These are phyloP conservation scores for Thielaviopsis populi DNA, from an alignment of 2,329 filamentous ascomycete species.

Conservation along the genomic window DNA sequence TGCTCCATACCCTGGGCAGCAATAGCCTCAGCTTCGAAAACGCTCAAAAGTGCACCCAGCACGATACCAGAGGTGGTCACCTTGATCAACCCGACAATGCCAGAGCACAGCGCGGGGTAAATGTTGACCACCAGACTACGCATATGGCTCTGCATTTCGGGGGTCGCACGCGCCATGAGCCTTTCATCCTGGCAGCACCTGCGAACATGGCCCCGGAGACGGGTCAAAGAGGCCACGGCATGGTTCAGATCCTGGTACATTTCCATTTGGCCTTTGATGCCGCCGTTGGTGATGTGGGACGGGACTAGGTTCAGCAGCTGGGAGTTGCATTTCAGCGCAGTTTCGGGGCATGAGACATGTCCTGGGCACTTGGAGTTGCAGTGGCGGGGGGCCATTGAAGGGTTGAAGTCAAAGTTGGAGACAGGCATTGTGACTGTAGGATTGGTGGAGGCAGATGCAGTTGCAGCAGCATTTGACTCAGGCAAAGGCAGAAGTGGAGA, in stretches of 20 bases:
- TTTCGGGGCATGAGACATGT: background rate
- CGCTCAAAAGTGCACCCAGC: background rate
- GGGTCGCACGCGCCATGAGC: background rate
- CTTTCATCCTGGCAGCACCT: conserved; percentile 1
- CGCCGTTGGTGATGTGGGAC: background rate
- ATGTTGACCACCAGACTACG: background rate
- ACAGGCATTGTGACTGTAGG: background rate
- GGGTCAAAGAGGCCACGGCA: background rate
- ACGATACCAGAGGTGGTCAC: background rate
- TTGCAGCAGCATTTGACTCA: background rate
- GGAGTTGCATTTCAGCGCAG: background rate
- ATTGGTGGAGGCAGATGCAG: background rate
- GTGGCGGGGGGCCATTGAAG: background rate
- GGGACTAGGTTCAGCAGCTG: background rate
- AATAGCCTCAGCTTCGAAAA: background rate
- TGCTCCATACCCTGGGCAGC: background rate
- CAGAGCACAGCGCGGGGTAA: background rate
- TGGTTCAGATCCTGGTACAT: background rate
- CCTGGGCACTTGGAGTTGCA: background rate
- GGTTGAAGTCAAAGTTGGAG: background rate
- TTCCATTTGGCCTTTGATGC: background rate
- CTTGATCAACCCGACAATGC: background rate
- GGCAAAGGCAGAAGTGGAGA: background rate
- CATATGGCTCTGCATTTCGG: background rate
- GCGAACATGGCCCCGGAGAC: background rate